Percentiles rank a stretch among this genome's conserved stretches.
Evolutionary conservation across 148 eudicot species (phyloP).

Genomic region (Fagopyrum tataricum): DNA sequence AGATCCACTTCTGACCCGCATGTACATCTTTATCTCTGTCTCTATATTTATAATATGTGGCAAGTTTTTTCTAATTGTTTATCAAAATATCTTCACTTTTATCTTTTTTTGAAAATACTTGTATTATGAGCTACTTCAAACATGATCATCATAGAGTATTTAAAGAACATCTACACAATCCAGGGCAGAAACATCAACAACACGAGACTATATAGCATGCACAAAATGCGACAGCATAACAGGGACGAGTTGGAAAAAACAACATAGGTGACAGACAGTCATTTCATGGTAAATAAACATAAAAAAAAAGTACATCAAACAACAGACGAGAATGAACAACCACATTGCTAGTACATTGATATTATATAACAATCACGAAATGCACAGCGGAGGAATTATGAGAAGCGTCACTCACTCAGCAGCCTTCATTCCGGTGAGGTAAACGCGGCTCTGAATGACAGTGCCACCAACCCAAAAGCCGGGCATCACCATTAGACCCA

Average conservation of each 20-base stretch:
- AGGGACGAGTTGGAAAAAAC: background rate
- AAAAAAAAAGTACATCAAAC: background rate
- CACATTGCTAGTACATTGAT: background rate
- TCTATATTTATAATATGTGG: no score
- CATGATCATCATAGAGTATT: no score
- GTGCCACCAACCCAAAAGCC: constrained; percentile 85
- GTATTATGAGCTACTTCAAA: no score
- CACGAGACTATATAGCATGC: background rate
- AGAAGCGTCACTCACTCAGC: constrained; percentile 35
- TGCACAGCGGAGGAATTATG: background rate
- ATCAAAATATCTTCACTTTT: no score
- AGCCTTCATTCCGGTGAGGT: constrained; percentile 58
- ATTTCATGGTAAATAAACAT: background rate
- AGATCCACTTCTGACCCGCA: background rate
- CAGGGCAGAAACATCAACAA: no score
- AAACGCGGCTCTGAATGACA: constrained; percentile 69
- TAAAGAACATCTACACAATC: no score
- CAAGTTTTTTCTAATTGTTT: no score
- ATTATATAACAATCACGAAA: constrained; percentile 6
- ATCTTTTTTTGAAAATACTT: no score
- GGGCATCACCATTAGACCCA: constrained; percentile 94
- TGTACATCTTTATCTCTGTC: no score
- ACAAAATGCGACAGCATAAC: background rate
- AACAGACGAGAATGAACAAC: background rate
- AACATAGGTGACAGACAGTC: background rate